Conservation (phyloP, 1,139 yeast species). For the Hyphopichia pseudoburtonii region DNA sequence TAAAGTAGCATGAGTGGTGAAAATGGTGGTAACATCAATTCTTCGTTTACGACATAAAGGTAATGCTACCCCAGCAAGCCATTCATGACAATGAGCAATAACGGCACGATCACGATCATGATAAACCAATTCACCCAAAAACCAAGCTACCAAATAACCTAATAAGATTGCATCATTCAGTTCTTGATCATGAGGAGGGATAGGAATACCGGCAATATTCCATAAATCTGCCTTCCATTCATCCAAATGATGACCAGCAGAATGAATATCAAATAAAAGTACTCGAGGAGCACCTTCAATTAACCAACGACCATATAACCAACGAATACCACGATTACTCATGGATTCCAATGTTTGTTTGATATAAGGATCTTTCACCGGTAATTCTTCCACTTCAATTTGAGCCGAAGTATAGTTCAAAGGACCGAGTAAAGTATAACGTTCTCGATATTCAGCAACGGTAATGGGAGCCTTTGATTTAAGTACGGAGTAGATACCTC, state of each 20-base stretch:
- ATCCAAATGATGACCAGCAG: conserved; percentile 67
- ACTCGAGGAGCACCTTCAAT: conserved; percentile 98
- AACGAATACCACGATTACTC: conserved; percentile 77
- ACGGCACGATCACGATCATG: conserved; percentile 85
- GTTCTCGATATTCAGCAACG: conserved; percentile 85
- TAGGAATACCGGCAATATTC: conserved; percentile 88
- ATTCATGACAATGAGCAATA: conserved; percentile 93
- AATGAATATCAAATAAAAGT: conserved; percentile 77
- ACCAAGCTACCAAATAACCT: conserved; percentile 97
- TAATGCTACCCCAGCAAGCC: conserved; percentile 96
- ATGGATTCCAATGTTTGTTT: conserved; percentile 67
- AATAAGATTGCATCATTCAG: conserved; percentile 88
- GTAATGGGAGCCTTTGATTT: conserved; percentile 97
- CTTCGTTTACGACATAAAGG: conserved; percentile 90
- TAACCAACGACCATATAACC: conserved; percentile 93
- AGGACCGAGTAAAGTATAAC: conserved; percentile 88
- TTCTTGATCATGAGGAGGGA: conserved; percentile 86
- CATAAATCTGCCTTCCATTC: conserved; percentile 97
- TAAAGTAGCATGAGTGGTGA: conserved; percentile 96
- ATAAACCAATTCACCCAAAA: conserved; percentile 86
- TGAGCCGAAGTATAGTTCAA: conserved; percentile 78
- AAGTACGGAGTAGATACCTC: conserved; percentile 95
- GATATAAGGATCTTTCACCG: conserved; percentile 62
- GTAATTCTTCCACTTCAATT: conserved; percentile 89
- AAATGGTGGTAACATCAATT: conserved; percentile 90